Base-by-base conservation (phyloP, 139 green algal species). In the Parachlorella kessleri region DNA sequence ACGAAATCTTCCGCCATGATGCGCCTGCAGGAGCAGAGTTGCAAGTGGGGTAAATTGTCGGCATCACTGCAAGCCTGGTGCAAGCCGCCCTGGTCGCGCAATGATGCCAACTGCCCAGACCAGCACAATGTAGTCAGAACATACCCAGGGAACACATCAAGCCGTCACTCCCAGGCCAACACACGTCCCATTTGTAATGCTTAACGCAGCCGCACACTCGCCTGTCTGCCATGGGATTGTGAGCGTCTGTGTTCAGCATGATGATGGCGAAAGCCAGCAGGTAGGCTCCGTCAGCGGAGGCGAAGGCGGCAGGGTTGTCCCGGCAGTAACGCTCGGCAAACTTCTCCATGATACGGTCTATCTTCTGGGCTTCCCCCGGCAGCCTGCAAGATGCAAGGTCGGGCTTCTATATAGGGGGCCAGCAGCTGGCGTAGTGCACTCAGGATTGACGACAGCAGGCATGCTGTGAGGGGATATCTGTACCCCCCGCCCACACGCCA, bases 211-310 rank as follows among this genome's bases (percentile, higher is more conserved):
- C n/a, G n/a, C n/a, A n/a, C n/a, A n/a, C 74, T 1, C 37, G 65
- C 14, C 91, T 87, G 75, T 97, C 93, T n/a, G 92, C 95, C 76
- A 94, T 87, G 3, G 94, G 94, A 83, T 98, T 98, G 91, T 98
- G 95, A 3, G 92, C 93, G 75, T 98, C 95, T 4, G 95, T 98
- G 90, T 98, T 98, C 68, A 98, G 92, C 94, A 98, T 98, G 87
- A 98, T 97, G 42, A 96, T 90, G 32, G 95, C 91, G 76, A 97
- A 98, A 5, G 92, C 80, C 38, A 98, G 87, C 63, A 98, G 72
- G 81, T 98, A 98, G 1, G 95, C 91, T 38, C 82, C 91, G 75
- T 97, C 95, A 6, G 95, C 92, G 35, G 77, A 91, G 33, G 70
- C 26, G 77, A 98, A 98, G 1, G 67, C 65, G 24, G 64, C 72